Evolutionary conservation across 768 basidiomycete genomes (phyloP), one percentile per base, ranked within the genome.

Genomic region (Artomyces pyxidatus): DNA sequence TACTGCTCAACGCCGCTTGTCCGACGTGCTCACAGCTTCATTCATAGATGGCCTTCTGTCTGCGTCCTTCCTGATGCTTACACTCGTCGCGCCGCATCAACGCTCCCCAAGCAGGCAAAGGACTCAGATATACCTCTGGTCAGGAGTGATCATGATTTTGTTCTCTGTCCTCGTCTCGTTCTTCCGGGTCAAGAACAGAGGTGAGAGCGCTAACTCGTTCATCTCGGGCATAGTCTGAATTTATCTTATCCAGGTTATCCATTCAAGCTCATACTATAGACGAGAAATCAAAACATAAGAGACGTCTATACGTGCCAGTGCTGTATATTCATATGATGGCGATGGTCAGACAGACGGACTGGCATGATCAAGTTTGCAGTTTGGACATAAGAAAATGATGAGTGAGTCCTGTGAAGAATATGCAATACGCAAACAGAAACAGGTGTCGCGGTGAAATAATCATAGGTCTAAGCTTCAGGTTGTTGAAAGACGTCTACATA

Each of bases 401-500:
- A 35, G 7, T 4, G 32, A 35, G 32, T 35, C 32, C 32, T 35
- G 14, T 14, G 17, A 35, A 17, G 12, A 17, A 35, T 35, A 35
- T 35, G 32, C 1, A 35, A 35, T 35, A 35, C 12, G 32, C 17
- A 35, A 12, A 35, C 17, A 35, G 17, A 35, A 35, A 17, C 32
- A 35, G 32, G 32, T n/a, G n/a, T n/a, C n/a, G n/a, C n/a, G n/a
- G 6, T 3, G 32, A 35, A 7, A 26, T 35, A 22, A 17, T 8
- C n/a, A 8, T 5, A 29, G 17, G 19, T 32, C 47, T 42, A 56
- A 37, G 42, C 32, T 25, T 32, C 52, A 16, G 55, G 55, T 14
- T 83, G 76, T 55, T 85, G 81, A 65, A 93, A 83, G n/a, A 93
- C 85, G 61, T 93, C 90, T 3, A 96, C 91, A 61, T 96, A 96